Evolutionary conservation across 1,284 basidiomycete genomes (phyloP), one percentile per base, ranked within the genome.

Genomic region (Tetrapyrgos nigripes): DNA sequence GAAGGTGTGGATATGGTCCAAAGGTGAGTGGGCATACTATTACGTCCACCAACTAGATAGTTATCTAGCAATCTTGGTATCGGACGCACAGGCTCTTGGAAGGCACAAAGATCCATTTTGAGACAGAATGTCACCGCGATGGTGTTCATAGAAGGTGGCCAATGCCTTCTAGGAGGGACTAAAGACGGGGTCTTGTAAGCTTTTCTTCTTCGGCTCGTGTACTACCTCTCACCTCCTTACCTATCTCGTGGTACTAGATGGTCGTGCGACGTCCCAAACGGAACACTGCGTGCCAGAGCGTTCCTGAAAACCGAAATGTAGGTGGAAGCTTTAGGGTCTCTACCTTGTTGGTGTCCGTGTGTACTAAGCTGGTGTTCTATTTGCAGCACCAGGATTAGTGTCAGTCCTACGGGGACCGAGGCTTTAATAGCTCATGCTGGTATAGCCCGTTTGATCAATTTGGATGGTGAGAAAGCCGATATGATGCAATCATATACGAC

Each of bases 151-250:
- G 80, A 85, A 28, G 83, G 83, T 35, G 88, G 88, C 2, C 75
- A 78, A 43, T 83, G 83, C 43, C 71, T 89, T 53, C 71, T 89
- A n/a, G 87, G 88, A 1, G 88, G 86, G 2, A 88, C 87, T 24
- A 79, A 77, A 50, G 87, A 89, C 64, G 87, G 88, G n/a, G 83
- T 85, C 21, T 63, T 89, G 87, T 89, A 66, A 66, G 83, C 72
- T 45, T 33, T 60, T 28, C 31, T 24, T 23, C 3, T 55, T 51
- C 50, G 46, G 31, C 47, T 19, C 14, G 3, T 33, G 27, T 26
- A 27, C 10, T 43, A 55, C 51, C 40, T 19, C 26, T 23, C n/a
- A n/a, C n/a, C n/a, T n/a, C n/a, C n/a, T n/a, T n/a, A n/a, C n/a
- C n/a, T n/a, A 5, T 67, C 52, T 47, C 37, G 31, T 56, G 17